Evolutionary conservation across 116 monocot species (phyloP), one percentile per base, ranked within the genome.

Genomic region (Papilionanthe hybrid): DNA sequence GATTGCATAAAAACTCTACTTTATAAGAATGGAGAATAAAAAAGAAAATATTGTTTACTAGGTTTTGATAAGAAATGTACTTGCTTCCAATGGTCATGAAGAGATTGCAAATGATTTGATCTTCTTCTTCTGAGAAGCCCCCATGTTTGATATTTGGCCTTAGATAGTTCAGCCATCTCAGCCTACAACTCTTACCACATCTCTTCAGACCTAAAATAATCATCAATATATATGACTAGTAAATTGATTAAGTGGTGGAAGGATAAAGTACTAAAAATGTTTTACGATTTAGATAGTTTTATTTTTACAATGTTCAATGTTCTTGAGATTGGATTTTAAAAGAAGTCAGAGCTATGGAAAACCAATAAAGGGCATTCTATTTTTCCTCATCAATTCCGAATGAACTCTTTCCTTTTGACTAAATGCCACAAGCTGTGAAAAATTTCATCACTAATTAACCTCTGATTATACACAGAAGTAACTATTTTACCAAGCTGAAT

Each of bases 61-160:
- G 23, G 18, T 17, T 17, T 53, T 75, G 0, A 44, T 48, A 53
- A 13, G 22, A n/a, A 27, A 17, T 44, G 67, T 9, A 96, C 96
- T 91, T 90, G 91, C 96, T 96, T 42, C 96, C 96, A 75, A 96
- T 96, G 75, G 93, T 96, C 10, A 90, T 85, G 78, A 93, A 96
- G 80, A 96, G 91, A 81, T 80, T 86, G 72, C 91, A 93, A 17
- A 96, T 96, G 77, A 91, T 84, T 30, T 83, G 87, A 72, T 96
- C 96, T 79, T 96, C 96, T 83, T 89, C 91, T 79, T 93, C 96
- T 1, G 96, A 87, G 83, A 96, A 96, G 10, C 84, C 90, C 9
- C 96, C 96, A 78, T 96, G 96, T 53, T 87, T 91, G 79, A 96
- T 86, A 81, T 96, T 90, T 20, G 96, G 83, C 76, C 95, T 92